These are phyloP conservation scores for Gossypium stocksii DNA, from an alignment of 345 rosid species.

Conservation along the genomic window DNA sequence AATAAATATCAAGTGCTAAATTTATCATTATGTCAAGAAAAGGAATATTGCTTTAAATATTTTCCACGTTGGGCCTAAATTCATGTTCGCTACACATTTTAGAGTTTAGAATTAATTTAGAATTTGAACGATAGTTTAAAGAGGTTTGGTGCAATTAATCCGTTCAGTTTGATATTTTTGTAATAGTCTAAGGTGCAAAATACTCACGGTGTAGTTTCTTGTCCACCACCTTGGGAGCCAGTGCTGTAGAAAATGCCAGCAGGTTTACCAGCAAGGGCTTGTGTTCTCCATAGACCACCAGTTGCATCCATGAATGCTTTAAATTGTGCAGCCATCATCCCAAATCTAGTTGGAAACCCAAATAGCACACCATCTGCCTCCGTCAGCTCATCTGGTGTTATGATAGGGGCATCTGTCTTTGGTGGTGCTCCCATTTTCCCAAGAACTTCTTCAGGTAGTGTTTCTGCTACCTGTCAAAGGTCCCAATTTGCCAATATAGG, in stretches of 20 bases:
- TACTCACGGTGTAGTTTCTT: slow-evolving; percentile 73
- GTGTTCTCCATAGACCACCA: slow-evolving; percentile 64
- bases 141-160: too few relatives aligned
- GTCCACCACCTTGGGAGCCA: slow-evolving; percentile 76
- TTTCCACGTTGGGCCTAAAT: too few relatives aligned
- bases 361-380: slow-evolving; percentile 63
- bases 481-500: neutral
- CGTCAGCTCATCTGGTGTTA: slow-evolving; percentile 47
- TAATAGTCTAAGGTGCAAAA: neutral
- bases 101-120: too few relatives aligned
- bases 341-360: slow-evolving; percentile 73
- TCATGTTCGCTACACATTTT: too few relatives aligned
- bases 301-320: slow-evolving; percentile 71
- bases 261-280: slow-evolving; percentile 66
- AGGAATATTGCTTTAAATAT: too few relatives aligned
- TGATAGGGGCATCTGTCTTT: slow-evolving; percentile 51
- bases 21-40: too few relatives aligned
- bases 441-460: slow-evolving; percentile 56
- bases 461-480: slow-evolving; percentile 48
- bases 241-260: slow-evolving; percentile 77
- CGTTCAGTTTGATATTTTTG: too few relatives aligned
- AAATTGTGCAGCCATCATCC: slow-evolving; percentile 78
- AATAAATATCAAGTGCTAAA: too few relatives aligned
- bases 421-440: slow-evolving; percentile 65
- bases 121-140: too few relatives aligned